Evolutionary conservation across 169 alveolate species (phyloP).

Genomic region (Plasmodium blacklocki): DNA sequence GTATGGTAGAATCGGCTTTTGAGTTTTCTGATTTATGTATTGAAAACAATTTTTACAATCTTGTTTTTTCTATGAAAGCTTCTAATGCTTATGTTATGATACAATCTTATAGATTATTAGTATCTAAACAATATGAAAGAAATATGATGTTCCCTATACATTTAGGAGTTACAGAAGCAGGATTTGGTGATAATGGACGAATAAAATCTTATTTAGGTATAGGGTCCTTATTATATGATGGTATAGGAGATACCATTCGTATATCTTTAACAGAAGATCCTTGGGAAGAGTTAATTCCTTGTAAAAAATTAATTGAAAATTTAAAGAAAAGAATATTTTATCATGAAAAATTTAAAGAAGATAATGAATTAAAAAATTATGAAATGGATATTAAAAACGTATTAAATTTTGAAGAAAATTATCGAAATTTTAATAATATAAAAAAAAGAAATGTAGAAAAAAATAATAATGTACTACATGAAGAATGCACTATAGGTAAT

Average conservation of each 20-base stretch:
- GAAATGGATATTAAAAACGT: background rate
- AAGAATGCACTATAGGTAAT: conserved; percentile 51
- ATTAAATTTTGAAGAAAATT: conserved; percentile 41
- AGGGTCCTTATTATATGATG: conserved; percentile 89
- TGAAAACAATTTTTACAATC: conserved; percentile 82
- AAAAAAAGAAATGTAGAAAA: conserved; percentile 76
- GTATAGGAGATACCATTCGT: conserved; percentile 91
- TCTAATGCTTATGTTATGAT: conserved; percentile 88
- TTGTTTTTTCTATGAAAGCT: conserved; percentile 88
- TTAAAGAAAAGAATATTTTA: conserved; percentile 62
- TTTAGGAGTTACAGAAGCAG: conserved; percentile 92
- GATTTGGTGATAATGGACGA: conserved; percentile 89
- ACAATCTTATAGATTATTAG: conserved; percentile 87
- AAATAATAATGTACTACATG: conserved; percentile 69
- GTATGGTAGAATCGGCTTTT: conserved; percentile 90
- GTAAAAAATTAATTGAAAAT: conserved; percentile 71
- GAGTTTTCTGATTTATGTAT: conserved; percentile 88
- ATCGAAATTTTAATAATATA: conserved; percentile 78
- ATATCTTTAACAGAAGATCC: conserved; percentile 91
- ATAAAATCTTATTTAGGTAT: conserved; percentile 88
- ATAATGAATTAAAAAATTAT: conserved; percentile 24
- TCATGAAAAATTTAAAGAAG: conserved; percentile 1
- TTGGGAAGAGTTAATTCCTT: conserved; percentile 86
- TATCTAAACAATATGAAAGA: conserved; percentile 79
- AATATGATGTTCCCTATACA: conserved; percentile 86